phyloP scores from a whole-genome alignment of 805 yeast genomes.

The Maudiozyma serrabonitensis region DNA sequence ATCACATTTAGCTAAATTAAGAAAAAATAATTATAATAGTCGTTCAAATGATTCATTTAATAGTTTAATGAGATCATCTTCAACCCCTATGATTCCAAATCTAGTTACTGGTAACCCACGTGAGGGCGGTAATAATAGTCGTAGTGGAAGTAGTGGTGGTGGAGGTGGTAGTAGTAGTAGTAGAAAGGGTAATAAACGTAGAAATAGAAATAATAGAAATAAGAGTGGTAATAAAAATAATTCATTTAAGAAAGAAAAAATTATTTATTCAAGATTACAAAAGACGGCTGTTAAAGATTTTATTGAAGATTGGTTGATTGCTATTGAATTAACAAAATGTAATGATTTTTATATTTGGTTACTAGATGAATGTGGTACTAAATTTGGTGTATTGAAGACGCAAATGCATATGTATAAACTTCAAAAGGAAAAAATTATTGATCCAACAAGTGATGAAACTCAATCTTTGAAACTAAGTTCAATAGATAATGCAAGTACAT shows the following conservation, averaged over 20 bases:
- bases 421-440: slow-evolving; percentile 3
- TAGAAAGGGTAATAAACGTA: neutral
- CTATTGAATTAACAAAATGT: slow-evolving; percentile 23
- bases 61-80: slow-evolving; percentile 2
- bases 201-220: slow-evolving; percentile 16
- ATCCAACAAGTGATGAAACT: neutral
- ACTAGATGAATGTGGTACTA: slow-evolving; percentile 17
- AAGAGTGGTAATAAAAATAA: neutral
- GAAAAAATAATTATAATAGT: slow-evolving; percentile 1
- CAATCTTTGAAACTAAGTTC: neutral
- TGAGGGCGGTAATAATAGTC: neutral
- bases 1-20: slow-evolving; percentile 3
- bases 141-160: neutral
- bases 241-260: neutral
- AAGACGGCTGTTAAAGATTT: slow-evolving; percentile 18
- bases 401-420: slow-evolving; percentile 16
- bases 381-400: slow-evolving; percentile 16
- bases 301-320: slow-evolving; percentile 27
- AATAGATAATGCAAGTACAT: neutral
- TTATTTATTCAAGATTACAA: slow-evolving; percentile 6
- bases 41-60: slow-evolving; percentile 2
- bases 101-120: neutral
- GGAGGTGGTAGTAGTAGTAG: neutral
- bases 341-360: slow-evolving; percentile 28
- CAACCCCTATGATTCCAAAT: neutral